Percentiles rank a stretch among this genome's conserved stretches.
These are phyloP conservation scores for Ganoderma boninense DNA, from an alignment of 1,284 basidiomycete species.

Conservation along the genomic window DNA sequence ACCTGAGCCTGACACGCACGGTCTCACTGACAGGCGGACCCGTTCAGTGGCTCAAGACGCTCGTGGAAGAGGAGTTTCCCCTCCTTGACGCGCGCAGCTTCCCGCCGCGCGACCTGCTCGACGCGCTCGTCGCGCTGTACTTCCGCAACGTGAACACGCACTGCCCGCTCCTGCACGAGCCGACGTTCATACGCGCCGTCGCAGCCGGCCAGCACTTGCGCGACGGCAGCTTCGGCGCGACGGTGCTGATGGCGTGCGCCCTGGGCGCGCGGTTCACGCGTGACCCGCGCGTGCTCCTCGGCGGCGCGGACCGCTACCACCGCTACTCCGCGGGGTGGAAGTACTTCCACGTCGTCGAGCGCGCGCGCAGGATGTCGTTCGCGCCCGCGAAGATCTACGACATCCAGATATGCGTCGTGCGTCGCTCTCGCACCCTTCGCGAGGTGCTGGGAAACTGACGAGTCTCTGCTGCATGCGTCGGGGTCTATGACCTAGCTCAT, in stretches of 20 bases:
- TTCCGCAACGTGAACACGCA: constrained; percentile 69
- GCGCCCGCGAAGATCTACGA: too few species aligned
- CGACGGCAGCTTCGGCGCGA: constrained; percentile 71
- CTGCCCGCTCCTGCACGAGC: constrained; percentile 78
- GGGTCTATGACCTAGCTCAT: not conserved
- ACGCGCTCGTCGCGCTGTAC: constrained; percentile 69
- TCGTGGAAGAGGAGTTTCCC: constrained; percentile 1
- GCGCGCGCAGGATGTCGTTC: too few species aligned
- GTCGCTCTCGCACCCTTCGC: constrained; percentile 39
- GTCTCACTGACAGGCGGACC: not conserved
- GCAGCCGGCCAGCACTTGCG: constrained; percentile 61
- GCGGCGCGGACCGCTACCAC: constrained; percentile 50
- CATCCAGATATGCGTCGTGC: too few species aligned
- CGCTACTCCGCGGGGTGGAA: too few species aligned
- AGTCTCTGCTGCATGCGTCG: not conserved
- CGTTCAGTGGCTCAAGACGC: not conserved
- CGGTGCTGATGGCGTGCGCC: constrained; percentile 80
- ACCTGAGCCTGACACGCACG: too few species aligned
- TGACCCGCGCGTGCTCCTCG: constrained; percentile 68
- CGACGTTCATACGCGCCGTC: constrained; percentile 70
- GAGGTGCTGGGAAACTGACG: constrained; percentile 36
- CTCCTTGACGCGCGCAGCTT: constrained; percentile 46
- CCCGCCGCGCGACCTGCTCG: constrained; percentile 69
- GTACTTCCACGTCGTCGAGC: too few species aligned
- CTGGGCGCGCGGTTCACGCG: constrained; percentile 72